Evolutionary conservation across 2,329 filamentous ascomycete genomes (phyloP), one percentile per base, ranked within the genome.

Genomic region (Atkinsonella hypoxylon): DNA sequence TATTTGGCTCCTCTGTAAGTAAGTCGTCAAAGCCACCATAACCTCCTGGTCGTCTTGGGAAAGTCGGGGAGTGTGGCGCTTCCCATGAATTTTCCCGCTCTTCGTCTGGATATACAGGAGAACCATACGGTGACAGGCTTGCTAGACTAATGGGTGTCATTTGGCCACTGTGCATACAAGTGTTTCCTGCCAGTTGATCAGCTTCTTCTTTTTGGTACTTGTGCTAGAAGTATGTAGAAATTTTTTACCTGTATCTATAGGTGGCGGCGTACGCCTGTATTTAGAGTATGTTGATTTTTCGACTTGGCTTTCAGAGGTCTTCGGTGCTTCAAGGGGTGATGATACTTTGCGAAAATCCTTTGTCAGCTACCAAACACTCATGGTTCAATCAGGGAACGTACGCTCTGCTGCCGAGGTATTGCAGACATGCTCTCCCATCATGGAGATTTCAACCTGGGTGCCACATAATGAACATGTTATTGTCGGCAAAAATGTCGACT

Each of bases 391-490:
- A 13, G 17, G 12, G 17, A 39, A 45, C 64, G 57, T 66, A 74
- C 78, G 64, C 61, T 77, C 75, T 61, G 70, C 69, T 67, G 72
- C 62, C 53, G 69, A 62, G 52, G 66, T 70, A 44, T 66, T 66
- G 66, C 89, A 95, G 54, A 87, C 65, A 71, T 95, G 89, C 55
- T 94, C 88, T 54, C 87, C 88, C 83, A 95, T 86, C 65, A 83
- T 73, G 40, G 85, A 84, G 58, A 95, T 93, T 62, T 90, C 84
- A 53, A 95, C 87, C 60, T 90, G 80, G 40, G 72, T 67, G 40
- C 81, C 79, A 64, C 89, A 95, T 70, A 77, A 82, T 49, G 89
- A 94, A 69, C 89, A 95, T 75, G 91, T 95, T 69, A 95, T 87
- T 22, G 82, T 82, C 62, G 89, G 87, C 72, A 93, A 74, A 56